phyloP scores from a whole-genome alignment of 2,329 filamentous ascomycete species.

The Ophiosphaerella korrae region DNA sequence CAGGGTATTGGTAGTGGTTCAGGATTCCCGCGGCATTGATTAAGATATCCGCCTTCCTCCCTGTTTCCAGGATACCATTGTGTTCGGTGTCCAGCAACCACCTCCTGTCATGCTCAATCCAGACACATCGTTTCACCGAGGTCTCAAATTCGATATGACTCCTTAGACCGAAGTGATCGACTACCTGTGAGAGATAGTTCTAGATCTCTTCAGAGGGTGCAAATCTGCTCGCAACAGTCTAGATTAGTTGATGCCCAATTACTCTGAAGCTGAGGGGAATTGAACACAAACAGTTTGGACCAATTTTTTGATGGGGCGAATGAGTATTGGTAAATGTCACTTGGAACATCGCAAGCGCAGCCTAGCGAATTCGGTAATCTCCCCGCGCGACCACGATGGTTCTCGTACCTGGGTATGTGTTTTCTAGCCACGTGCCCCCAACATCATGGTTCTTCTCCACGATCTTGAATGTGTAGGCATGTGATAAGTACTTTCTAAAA shows the following conservation, averaged over 20 bases:
- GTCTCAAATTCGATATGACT: conserved; percentile 7
- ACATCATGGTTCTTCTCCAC: conserved; percentile 14
- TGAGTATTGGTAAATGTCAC: conserved; percentile 11
- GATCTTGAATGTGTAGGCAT: conserved; percentile 5
- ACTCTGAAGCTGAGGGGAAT: not conserved
- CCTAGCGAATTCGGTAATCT: not conserved
- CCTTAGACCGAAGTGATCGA: conserved; percentile 2
- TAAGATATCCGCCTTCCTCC: conserved; percentile 1
- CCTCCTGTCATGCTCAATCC: conserved; percentile 1
- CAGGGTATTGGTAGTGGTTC: conserved; percentile 8
- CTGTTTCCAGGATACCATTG: not conserved
- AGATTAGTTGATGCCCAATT: not conserved
- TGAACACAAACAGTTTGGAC: conserved; percentile 7
- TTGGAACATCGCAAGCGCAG: conserved; percentile 10
- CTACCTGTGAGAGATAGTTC: conserved; percentile 6
- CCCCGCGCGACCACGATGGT: not conserved
- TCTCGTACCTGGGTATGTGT: conserved; percentile 8
- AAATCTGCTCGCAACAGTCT: conserved; percentile 2
- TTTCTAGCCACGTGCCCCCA: conserved; percentile 15
- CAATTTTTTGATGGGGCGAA: conserved; percentile 8
- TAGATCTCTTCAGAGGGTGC: conserved; percentile 6
- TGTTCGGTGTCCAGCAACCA: conserved; percentile 6
- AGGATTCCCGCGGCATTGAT: conserved; percentile 3
- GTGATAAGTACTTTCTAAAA: conserved; percentile 3
- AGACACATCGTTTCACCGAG: conserved; percentile 2